Evolutionary conservation across 1,139 yeast genomes (phyloP), one percentile per base, ranked within the genome.

Genomic region (Debaryomycetaceae sp.): DNA sequence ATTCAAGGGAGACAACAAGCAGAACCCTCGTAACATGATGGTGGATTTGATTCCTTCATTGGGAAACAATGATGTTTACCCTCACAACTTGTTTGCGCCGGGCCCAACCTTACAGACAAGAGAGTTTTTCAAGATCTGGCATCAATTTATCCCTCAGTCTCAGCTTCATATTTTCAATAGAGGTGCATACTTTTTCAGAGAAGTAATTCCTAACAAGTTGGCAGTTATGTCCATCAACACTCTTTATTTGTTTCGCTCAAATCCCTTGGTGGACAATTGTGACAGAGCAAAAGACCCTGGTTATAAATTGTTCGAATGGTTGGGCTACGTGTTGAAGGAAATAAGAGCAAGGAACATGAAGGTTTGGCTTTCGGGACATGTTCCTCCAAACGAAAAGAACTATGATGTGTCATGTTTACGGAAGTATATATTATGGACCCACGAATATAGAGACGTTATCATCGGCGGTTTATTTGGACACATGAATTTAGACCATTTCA

Each of bases 11-110:
- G 67, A 70, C 6, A 63, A 66, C 35, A 69, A 70, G 39, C 54
- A 60, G 4, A 70, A 76, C 45, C 80, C 79, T 36, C 61, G 77
- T 49, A 76, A 73, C 38, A 68, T 82, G 47, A 54, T 70, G 42
- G 69, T 76, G n/a, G 76, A 72, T 45, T 59, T 79, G 45, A 66
- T 87, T 17, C 95, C 96, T 22, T 76, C 86, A 45, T 64, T 87
- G 42, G 96, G 96, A 5, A 88, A 88, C 60, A 88, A 88, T 59
- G 96, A 88, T 59, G 96, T 88, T 1, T 88, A 81, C 59, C 96
- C 96, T 1, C 96, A 88, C 64, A 88, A 88, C 58, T 68, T 88
- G 60, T 85, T 87, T 62, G 80, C 90, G 1, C 80, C 87, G 0
- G 96, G 96, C 0, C 96, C 96, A 11, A 86, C 95, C 9, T 67